Conservation (phyloP, 140 eudicot species). For the Stevia rebaudiana region DNA sequence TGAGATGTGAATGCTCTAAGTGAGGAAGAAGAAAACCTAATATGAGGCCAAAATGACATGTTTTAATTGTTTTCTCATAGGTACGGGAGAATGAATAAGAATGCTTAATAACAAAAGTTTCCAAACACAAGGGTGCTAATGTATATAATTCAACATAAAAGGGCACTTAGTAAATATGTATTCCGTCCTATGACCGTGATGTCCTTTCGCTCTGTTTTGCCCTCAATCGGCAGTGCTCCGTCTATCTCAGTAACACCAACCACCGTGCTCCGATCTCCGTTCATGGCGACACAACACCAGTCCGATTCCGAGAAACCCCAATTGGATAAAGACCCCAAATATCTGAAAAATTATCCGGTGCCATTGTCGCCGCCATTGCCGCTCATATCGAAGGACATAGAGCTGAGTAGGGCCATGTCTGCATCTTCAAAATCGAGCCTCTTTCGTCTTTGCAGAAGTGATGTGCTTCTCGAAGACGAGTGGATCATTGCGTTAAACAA, state of each 20-base stretch:
- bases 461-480: conserved; percentile 70
- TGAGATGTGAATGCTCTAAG: no score
- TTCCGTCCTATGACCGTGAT: conserved; percentile 15
- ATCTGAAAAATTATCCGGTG: conserved; percentile 48
- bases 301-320: conserved; percentile 23
- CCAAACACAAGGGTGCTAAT: not conserved
- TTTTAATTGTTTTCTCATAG: no score
- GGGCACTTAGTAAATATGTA: not conserved
- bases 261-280: conserved; percentile 17
- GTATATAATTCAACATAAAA: not conserved
- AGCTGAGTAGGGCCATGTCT: conserved; percentile 72
- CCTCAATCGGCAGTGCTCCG: conserved; percentile 20
- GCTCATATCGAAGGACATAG: conserved; percentile 68
- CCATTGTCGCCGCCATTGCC: conserved; percentile 92
- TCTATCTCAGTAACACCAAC: conserved; percentile 11
- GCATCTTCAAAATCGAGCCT: conserved; percentile 76
- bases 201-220: conserved; percentile 17
- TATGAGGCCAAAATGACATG: no score
- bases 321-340: conserved; percentile 25
- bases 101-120: not conserved
- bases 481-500: conserved; percentile 83
- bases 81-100: no score
- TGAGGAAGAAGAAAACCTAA: no score
- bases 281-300: conserved; percentile 46
- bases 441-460: conserved; percentile 39